Evolutionary conservation across 495 filamentous ascomycete species (phyloP).

Genomic region (Trichoderma reesei): DNA sequence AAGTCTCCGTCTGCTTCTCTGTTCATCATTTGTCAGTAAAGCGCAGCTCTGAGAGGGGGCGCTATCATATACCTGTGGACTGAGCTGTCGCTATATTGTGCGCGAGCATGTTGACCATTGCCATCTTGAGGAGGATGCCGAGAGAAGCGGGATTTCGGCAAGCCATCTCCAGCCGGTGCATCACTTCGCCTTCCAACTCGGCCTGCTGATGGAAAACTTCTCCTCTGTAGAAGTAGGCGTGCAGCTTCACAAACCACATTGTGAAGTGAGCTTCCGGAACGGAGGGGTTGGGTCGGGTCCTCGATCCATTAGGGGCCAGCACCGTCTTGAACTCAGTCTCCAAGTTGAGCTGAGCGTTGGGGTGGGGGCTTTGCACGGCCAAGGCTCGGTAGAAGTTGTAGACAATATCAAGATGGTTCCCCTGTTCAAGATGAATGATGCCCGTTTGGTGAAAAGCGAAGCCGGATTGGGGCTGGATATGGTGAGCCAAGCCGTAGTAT

Average conservation of each 20-base stretch:
- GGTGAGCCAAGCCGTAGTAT: constrained; percentile 75
- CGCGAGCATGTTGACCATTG: constrained; percentile 77
- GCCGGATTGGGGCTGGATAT: constrained; percentile 69
- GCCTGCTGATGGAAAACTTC: constrained; percentile 55
- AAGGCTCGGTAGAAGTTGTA: constrained; percentile 85
- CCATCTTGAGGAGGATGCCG: constrained; percentile 61
- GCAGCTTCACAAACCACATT: constrained; percentile 79
- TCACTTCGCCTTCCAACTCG: constrained; percentile 78
- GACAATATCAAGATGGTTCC: constrained; percentile 67
- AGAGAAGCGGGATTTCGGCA: constrained; percentile 50
- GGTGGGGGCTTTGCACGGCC: constrained; percentile 61
- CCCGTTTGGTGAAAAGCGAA: constrained; percentile 81
- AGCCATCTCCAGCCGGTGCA: constrained; percentile 63
- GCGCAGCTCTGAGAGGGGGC: not conserved
- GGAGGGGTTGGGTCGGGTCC: constrained; percentile 6
- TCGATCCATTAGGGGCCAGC: constrained; percentile 17
- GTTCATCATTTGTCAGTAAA: constrained; percentile 18
- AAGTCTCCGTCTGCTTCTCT: constrained; percentile 28
- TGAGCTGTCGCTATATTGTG: constrained; percentile 58
- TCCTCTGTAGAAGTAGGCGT: constrained; percentile 73
- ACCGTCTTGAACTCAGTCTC: constrained; percentile 68
- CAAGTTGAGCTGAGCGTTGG: constrained; percentile 62
- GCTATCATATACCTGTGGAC: constrained; percentile 45
- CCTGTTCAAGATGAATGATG: constrained; percentile 67
- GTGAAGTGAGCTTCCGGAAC: constrained; percentile 38